These are phyloP conservation scores for Hyphopichia pseudoburtonii DNA, from an alignment of 1,139 yeast genomes.

Conservation along the genomic window DNA sequence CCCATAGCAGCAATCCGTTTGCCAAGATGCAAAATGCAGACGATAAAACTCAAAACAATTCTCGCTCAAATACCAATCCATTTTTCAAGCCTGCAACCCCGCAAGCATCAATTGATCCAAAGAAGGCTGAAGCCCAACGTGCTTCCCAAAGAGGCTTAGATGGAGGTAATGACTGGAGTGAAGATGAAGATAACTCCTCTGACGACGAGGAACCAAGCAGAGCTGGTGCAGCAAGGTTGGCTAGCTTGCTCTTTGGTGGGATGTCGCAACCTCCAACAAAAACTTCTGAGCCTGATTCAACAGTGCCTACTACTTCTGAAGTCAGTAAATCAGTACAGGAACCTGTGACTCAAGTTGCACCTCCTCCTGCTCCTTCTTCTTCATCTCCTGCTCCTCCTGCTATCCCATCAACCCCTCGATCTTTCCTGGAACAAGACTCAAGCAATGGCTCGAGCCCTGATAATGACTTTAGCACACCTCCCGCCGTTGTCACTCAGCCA, in stretches of 20 bases:
- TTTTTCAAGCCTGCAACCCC: conserved; percentile 50
- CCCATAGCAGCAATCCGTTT: conserved; percentile 42
- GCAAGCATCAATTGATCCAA: conserved; percentile 42
- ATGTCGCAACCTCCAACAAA: conserved; percentile 49
- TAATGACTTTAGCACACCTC: conserved; percentile 13
- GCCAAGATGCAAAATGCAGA: conserved; percentile 22
- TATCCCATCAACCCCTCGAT: conserved; percentile 13
- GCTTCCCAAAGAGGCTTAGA: conserved; percentile 61
- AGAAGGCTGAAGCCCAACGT: conserved; percentile 63
- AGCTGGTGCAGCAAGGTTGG: conserved; percentile 62
- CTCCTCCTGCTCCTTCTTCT: not conserved
- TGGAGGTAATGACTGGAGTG: conserved; percentile 59
- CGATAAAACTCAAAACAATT: conserved; percentile 8
- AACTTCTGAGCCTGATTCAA: conserved; percentile 13
- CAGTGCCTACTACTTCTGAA: conserved; percentile 14
- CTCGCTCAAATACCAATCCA: conserved; percentile 26
- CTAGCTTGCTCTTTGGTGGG: conserved; percentile 62
- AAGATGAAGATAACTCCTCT: conserved; percentile 53
- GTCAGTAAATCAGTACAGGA: conserved; percentile 13
- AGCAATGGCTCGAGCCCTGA: too few relatives aligned
- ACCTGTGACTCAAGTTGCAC: conserved; percentile 3
- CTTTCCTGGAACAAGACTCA: too few relatives aligned
- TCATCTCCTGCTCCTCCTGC: conserved; percentile 5
- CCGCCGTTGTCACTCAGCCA: conserved; percentile 14
- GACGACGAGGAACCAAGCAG: conserved; percentile 49